Base-by-base conservation (phyloP, 208 protist genomes). In the Entamoeba histolytica region DNA sequence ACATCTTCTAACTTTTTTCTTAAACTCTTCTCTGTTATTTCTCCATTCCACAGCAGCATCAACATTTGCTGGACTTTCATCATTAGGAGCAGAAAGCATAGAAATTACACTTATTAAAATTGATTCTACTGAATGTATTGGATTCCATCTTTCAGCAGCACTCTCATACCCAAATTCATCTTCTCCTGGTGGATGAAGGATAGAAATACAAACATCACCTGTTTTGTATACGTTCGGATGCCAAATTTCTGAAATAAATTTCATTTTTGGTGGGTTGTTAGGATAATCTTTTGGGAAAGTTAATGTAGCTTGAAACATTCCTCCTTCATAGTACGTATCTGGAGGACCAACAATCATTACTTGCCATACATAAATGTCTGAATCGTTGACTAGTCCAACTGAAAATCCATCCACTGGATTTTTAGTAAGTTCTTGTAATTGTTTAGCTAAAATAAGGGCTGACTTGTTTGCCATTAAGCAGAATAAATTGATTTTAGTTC, bases 201-300 rank as follows among this genome's bases (percentile, higher is more conserved):
- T 99, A 91, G 97, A 98, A 94, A 99, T 99, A 96, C 98, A 99
- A 87, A 99, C 98, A 28, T 95, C 94, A 7, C 98, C 98, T 92
- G 99, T 97, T 3, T 78, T 52, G 91, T 98, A 99, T 49, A 97
- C 95, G 49, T 94, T 94, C n/a, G 92, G 92, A 73, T 94, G 93
- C 17, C 19, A 49, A 44, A 94, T 44, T 7, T 5, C 5, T 57
- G 50, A 28, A 15, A 31, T 52, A 35, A 91, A 91, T 44, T 35
- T 23, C 6, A 61, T 12, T 35, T 55, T 31, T 23, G 91, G 91
- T 4, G 91, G 49, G 23, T 5, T 47, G 5, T 49, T 35, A 17
- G 91, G 91, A 47, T 69, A 92, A 28, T 6, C 47, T 31, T 55
- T 10, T 47, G 91, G 91, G n/a, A 92, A 92, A 23, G 2, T 35